Conservation (phyloP, 1,284 basidiomycete genomes). For the Cutaneotrichosporon cyanovorans region DNA sequence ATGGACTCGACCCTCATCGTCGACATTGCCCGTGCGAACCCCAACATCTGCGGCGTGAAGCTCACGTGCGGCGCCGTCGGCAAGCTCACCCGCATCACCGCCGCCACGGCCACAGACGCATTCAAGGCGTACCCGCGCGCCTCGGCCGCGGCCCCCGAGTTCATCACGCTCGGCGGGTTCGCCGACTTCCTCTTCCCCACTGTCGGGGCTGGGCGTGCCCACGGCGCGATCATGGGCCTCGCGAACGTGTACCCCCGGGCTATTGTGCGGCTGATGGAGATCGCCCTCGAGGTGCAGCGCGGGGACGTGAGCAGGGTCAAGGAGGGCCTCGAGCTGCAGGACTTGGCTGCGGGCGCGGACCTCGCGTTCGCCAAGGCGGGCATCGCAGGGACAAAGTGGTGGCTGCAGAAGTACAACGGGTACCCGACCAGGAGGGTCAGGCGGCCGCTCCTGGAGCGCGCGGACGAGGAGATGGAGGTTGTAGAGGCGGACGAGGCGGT, state of each 20-base stretch:
- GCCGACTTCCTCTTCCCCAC: conserved; percentile 69
- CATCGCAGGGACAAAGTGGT: conserved; percentile 73
- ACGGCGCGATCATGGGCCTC: conserved; percentile 75
- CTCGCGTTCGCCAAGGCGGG: conserved; percentile 68
- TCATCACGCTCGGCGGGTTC: conserved; percentile 71
- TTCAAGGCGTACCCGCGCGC: conserved; percentile 62
- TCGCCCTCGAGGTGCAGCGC: conserved; percentile 51
- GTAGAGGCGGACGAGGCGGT: conserved; percentile 66
- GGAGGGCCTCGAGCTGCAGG: conserved; percentile 68
- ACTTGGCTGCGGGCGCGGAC: conserved; percentile 69
- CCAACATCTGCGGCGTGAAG: conserved; percentile 66
- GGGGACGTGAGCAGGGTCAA: conserved; percentile 54
- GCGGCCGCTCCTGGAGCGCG: conserved; percentile 63
- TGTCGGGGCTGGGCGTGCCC: conserved; percentile 51
- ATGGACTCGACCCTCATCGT: conserved; percentile 75
- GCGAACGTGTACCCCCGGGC: conserved; percentile 66
- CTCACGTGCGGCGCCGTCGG: conserved; percentile 85
- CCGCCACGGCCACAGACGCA: conserved; percentile 54
- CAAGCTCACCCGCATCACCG: conserved; percentile 75
- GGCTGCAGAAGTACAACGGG: conserved; percentile 61
- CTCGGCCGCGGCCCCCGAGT: conserved; percentile 44
- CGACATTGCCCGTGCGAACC: conserved; percentile 58
- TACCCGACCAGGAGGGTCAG: conserved; percentile 60
- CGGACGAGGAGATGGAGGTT: conserved; percentile 51
- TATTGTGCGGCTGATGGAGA: conserved; percentile 57